Conservation (phyloP, 2,329 filamentous ascomycete genomes). For the Aspergillus ochraceus region DNA sequence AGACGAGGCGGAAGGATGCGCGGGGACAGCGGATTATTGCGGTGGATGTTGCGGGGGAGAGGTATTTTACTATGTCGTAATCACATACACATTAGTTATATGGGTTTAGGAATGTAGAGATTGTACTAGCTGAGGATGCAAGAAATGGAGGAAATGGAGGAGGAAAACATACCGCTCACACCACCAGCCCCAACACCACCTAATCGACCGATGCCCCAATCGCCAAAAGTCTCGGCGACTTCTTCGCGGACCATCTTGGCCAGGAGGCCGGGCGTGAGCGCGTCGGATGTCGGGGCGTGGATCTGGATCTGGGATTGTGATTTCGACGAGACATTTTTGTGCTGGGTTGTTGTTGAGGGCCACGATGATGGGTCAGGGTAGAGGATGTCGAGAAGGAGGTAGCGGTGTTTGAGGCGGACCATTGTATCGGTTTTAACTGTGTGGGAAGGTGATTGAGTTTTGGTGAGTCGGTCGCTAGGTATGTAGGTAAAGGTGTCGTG, state of each 20-base stretch:
- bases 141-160: too few species aligned
- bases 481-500: too few species aligned
- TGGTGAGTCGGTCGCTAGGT: too few species aligned
- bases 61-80: slow-evolving; percentile 73
- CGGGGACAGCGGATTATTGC: slow-evolving; percentile 85
- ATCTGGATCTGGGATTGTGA: slow-evolving; percentile 67
- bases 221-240: slow-evolving; percentile 75
- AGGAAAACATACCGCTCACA: slow-evolving; percentile 59
- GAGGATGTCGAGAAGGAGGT: slow-evolving; percentile 90
- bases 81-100: not conserved
- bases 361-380: slow-evolving; percentile 63
- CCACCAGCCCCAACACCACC: slow-evolving; percentile 67
- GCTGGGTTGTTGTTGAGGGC: slow-evolving; percentile 35
- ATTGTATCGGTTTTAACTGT: slow-evolving; percentile 50
- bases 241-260: slow-evolving; percentile 69
- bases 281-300: slow-evolving; percentile 74
- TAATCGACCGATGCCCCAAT: slow-evolving; percentile 67
- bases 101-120: too few species aligned
- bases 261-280: slow-evolving; percentile 66
- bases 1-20: slow-evolving; percentile 80
- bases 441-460: not conserved
- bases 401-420: slow-evolving; percentile 96
- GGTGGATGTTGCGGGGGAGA: slow-evolving; percentile 88
- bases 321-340: slow-evolving; percentile 31
- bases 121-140: too few species aligned